Evolutionary conservation across 169 alveolate genomes (phyloP), one percentile per base, ranked within the genome.

Genomic region (Plasmodium fragile): DNA sequence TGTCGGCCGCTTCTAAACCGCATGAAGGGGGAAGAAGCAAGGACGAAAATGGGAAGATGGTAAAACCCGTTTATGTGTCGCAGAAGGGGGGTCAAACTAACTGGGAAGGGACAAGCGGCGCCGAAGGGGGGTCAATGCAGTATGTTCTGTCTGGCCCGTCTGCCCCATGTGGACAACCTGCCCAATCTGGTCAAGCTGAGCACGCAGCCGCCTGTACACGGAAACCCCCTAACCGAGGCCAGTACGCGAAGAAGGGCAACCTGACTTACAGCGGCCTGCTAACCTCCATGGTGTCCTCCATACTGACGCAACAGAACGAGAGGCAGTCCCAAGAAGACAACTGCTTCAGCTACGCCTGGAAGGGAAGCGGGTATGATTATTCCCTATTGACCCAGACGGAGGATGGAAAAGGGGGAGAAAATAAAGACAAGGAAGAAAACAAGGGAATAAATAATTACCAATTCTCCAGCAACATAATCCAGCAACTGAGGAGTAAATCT

Each of bases 201-300:
- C 16, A 10, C 6, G 59, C 8, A 49, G 6, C 59, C 18, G 25
- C 59, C 59, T 16, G 25, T 0, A 2, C 75, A 4, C 36, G 75
- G 75, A 72, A 6, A 49, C 36, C 18, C 10, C 16, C 10, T 0
- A 45, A 30, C 53, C 45, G 28, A 25, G 65, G 78, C 25, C 49
- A 34, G 49, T 78, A 34, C 81, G 41, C 81, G 71, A 89, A 89
- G 53, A 89, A 84, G 30, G 82, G 75, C 4, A 89, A 84, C 8
- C 28, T 89, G 1, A 89, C 41, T 8, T 89, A 89, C n/a, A 89
- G 94, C 45, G 94, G 94, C 13, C 32, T 89, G 32, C 81, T 89
- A 59, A 89, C 94, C 2, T 89, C 94, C 25, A 89, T 89, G 94
- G 89, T 89, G 25, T 89, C 94, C 7, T 89, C 94, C 10, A 89